Evolutionary conservation across 164 flowering plant genomes (phyloP).

Genomic region (grape (Vitis vinifera)): DNA sequence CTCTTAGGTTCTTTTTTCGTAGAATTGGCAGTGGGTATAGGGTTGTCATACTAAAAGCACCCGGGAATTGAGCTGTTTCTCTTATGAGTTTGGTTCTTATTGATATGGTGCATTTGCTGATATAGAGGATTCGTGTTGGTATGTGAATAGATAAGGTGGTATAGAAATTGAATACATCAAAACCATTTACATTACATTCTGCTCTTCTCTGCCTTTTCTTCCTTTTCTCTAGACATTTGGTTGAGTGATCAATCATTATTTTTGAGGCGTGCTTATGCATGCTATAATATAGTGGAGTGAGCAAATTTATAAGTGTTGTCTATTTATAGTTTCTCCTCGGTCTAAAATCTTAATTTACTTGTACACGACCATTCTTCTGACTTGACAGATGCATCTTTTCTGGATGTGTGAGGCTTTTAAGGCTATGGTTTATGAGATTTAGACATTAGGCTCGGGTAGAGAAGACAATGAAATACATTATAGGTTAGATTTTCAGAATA

Average conservation of each 20-base stretch:
- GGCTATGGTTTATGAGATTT: too few species aligned
- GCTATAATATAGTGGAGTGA: too few species aligned
- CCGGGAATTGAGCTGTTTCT: constrained; percentile 29
- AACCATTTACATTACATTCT: constrained; percentile 11
- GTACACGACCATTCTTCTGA: too few species aligned
- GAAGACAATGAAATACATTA: too few species aligned
- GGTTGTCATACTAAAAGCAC: constrained; percentile 23
- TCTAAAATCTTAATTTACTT: too few species aligned
- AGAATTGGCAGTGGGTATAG: constrained; percentile 43
- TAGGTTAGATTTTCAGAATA: too few species aligned
- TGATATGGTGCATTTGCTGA: constrained; percentile 42
- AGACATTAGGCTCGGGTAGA: too few species aligned
- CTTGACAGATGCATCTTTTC: too few species aligned
- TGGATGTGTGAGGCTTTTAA: too few species aligned
- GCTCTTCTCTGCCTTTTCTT: neutral
- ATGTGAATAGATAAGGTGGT: constrained; percentile 71
- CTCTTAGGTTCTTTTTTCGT: constrained; percentile 19
- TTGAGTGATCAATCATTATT: too few species aligned
- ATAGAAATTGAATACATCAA: constrained; percentile 48
- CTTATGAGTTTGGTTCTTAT: constrained; percentile 37
- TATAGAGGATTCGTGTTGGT: constrained; percentile 47
- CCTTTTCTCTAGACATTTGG: neutral
- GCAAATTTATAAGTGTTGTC: neutral
- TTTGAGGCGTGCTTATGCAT: too few species aligned
- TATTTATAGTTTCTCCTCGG: too few species aligned